phyloP scores from a whole-genome alignment of 2,329 filamentous ascomycete genomes.

The Fusarium sp. region DNA sequence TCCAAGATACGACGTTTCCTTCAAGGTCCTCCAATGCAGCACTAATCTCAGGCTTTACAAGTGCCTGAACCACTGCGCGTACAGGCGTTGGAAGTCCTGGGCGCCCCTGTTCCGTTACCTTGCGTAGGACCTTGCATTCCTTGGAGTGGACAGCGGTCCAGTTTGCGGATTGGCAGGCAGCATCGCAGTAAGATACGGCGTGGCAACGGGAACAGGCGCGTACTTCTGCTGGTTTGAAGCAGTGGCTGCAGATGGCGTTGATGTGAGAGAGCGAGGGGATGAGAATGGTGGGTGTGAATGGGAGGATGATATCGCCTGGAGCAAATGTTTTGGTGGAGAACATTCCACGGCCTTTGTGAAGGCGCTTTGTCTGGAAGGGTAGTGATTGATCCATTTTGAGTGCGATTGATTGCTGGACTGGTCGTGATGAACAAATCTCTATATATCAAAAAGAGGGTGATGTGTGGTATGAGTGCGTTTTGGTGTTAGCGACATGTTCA shows the following conservation, averaged over 20 bases:
- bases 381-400: slow-evolving; percentile 32
- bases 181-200: slow-evolving; percentile 66
- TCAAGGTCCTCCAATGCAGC: slow-evolving; percentile 58
- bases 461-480: background rate
- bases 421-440: background rate
- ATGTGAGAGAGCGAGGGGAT: slow-evolving; percentile 61
- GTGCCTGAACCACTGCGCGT: slow-evolving; percentile 64
- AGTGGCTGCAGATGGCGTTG: slow-evolving; percentile 62
- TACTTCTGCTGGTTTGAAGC: slow-evolving; percentile 53
- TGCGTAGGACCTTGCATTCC: slow-evolving; percentile 65
- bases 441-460: background rate
- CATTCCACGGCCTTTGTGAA: slow-evolving; percentile 61
- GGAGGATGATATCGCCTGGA: slow-evolving; percentile 61
- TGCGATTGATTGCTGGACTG: no score
- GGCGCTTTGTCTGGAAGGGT: slow-evolving; percentile 46
- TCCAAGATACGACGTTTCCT: slow-evolving; percentile 60
- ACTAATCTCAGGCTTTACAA: slow-evolving; percentile 56
- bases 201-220: slow-evolving; percentile 66
- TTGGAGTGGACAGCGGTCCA: slow-evolving; percentile 66
- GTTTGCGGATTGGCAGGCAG: slow-evolving; percentile 65
- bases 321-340: slow-evolving; percentile 57
- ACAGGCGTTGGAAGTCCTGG: slow-evolving; percentile 65
- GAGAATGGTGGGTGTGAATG: slow-evolving; percentile 60
- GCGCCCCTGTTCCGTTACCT: slow-evolving; percentile 44
- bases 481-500: slow-evolving; percentile 9